Evolutionary conservation across 1,284 basidiomycete genomes (phyloP), one percentile per base, ranked within the genome.

Genomic region (Dichomitus squalens): DNA sequence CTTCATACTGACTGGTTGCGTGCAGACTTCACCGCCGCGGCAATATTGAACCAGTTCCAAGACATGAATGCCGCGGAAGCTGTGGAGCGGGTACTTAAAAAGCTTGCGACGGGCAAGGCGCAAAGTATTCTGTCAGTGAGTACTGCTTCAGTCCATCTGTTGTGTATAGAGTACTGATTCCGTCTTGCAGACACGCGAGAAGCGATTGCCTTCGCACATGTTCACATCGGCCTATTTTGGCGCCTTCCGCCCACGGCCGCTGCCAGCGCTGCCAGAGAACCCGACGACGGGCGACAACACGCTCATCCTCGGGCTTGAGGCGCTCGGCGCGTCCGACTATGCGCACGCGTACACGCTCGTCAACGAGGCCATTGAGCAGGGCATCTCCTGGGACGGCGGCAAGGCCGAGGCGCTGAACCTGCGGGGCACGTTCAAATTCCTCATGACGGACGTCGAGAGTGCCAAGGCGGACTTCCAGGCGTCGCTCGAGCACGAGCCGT

Each of bases 161-260:
- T 9, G 1, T 27, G 18, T 20, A 16, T 16, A 11, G 29, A 31
- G 29, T n/a, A n/a, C 29, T 31, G 18, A 12, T 20, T 31, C 9
- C 8, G 11, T 20, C n/a, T 31, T 34, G 40, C 67, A 89, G 85
- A 83, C 79, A 18, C 89, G 96, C 41, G 90, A 93, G 75, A 90
- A 88, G 7, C 86, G 89, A 61, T 80, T 98, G 38, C 96, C 96
- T 18, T 95, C 94, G 23, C 86, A 87, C 64, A 96, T 93, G 2
- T 98, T 99, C 75, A 92, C 98, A 65, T 90, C 91, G 12, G 93
- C 96, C 2, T 99, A 99, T 80, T 93, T 99, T 70, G 91, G 95
- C 60, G 96, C 97, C 9, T 99, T 99, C 91, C 88, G 96, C 64
- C 79, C 88, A 60, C 86, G 88, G 59, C 73, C 88, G 16, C 80